Evolutionary conservation across 352 stramenopile species (phyloP).

Genomic region (Phytophthora cactorum): DNA sequence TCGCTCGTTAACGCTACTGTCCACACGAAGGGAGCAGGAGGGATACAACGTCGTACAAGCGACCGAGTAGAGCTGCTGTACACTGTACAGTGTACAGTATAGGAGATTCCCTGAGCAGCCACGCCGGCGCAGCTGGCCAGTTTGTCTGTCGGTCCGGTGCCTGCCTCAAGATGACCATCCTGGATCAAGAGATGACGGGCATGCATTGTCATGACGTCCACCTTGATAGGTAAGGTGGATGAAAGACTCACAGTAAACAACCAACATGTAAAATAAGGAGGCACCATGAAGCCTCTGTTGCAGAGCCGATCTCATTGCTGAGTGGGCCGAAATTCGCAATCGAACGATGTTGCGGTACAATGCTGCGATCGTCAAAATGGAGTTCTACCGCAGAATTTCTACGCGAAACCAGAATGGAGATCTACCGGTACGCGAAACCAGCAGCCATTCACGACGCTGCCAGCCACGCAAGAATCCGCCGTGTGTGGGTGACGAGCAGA

Average conservation of each 20-base stretch:
- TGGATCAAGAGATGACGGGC: background rate
- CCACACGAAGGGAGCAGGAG: background rate
- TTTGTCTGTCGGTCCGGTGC: too few relatives aligned
- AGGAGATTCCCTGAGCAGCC: too few relatives aligned
- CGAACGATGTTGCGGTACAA: slow-evolving; percentile 14
- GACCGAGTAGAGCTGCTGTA: background rate
- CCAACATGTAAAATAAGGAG: background rate
- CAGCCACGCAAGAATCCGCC: background rate
- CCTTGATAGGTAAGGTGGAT: background rate
- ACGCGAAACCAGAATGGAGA: too few relatives aligned
- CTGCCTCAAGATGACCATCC: slow-evolving; percentile 1
- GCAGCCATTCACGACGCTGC: too few relatives aligned
- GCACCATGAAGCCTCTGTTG: background rate
- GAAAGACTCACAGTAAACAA: background rate
- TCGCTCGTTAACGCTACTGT: background rate
- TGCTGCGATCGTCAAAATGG: slow-evolving; percentile 23
- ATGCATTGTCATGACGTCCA: background rate
- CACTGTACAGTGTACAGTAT: too few relatives aligned
- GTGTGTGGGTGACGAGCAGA: background rate
- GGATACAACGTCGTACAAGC: background rate
- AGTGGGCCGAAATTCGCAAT: background rate
- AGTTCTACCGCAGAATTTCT: too few relatives aligned
- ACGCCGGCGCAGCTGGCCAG: slow-evolving; percentile 3
- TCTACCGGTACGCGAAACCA: too few relatives aligned
- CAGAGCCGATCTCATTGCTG: background rate